Evolutionary conservation across 148 eudicot species (phyloP), one percentile per base, ranked within the genome.

Genomic region (Suaeda aralocaspica): DNA sequence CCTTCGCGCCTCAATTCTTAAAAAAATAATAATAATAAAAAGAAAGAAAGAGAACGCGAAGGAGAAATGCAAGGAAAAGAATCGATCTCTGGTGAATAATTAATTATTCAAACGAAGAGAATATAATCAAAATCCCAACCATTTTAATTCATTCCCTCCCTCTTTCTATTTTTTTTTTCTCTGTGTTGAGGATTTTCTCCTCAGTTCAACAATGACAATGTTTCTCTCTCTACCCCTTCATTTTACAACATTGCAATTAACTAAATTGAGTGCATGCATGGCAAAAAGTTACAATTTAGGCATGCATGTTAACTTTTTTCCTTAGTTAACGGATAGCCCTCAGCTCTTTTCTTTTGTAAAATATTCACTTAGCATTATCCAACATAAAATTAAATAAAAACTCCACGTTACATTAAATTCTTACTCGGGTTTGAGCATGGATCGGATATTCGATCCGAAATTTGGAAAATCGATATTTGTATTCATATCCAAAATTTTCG

Each of bases 251-350:
- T 61, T 41, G 50, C 39, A 52, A 44, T 61, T 68, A 42, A 44
- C 76, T 77, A 77, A 66, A 28, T 59, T 67, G 30, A 77, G 76
- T 29, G 10, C 13, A 22, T 29, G 10, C 13, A 22, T 56, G 9
- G 21, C 21, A 25, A 49, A 4, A 22, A 63, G n/a, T 63, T 22
- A 22, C 28, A n/a, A 33, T 30, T 34, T 31, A 59, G 22, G 30
- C n/a, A 3, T 18, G 30, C 6, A 59, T 8, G 18, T 2, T 26
- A 13, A 51, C 13, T 22, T 39, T 36, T 68, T 53, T 14, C 61
- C 71, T 33, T 33, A 6, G 10, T 68, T 52, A 33, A 52, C 31
- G 48, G 59, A 28, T 33, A 52, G 52, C 48, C 44, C 50, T 42
- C 48, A 0, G 4, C 4, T 49, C 4, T 41, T 62, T 36, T 22